A percentile compares a stretch with the other conserved stretches of the same genome.
Conservation (phyloP, 2,329 filamentous ascomycete genomes). For the Periconia sp. region DNA sequence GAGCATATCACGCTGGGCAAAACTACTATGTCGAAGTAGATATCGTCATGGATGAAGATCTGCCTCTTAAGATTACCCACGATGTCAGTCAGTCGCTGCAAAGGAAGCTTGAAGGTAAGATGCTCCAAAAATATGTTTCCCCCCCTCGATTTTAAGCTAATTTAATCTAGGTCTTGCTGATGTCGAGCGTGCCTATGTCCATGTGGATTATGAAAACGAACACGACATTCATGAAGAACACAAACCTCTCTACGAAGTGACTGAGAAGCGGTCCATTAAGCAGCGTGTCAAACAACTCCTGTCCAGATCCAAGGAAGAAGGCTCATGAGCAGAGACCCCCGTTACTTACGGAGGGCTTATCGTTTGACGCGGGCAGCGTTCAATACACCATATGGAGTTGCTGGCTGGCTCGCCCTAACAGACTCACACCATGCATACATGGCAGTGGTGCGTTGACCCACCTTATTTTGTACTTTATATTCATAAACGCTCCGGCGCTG, state of each 20-base stretch:
- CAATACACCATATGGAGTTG: background rate
- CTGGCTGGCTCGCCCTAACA: background rate
- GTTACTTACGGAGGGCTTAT: background rate
- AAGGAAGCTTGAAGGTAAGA: conserved; percentile 60
- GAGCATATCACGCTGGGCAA: conserved; percentile 64
- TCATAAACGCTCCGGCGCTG: background rate
- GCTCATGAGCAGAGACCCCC: conserved; percentile 2
- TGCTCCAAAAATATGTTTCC: background rate
- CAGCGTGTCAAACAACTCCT: conserved; percentile 32
- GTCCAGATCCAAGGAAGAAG: conserved; percentile 24
- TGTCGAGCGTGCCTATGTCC: conserved; percentile 52
- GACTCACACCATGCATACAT: too few relatives aligned
- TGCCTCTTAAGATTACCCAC: conserved; percentile 59
- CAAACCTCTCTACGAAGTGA: conserved; percentile 41
- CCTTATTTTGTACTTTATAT: background rate
- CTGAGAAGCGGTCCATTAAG: conserved; percentile 34
- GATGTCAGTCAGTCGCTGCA: conserved; percentile 63
- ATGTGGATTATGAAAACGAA: conserved; percentile 51
- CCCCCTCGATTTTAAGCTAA: conserved; percentile 8
- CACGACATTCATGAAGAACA: conserved; percentile 44
- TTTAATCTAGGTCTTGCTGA: conserved; percentile 33
- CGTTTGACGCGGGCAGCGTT: conserved; percentile 1
- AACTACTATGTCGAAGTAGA: conserved; percentile 65
- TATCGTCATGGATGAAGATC: conserved; percentile 60
- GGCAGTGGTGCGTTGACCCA: background rate